Base-by-base conservation (phyloP, 441 rosid genomes). In the Adansonia rubrostipa region DNA sequence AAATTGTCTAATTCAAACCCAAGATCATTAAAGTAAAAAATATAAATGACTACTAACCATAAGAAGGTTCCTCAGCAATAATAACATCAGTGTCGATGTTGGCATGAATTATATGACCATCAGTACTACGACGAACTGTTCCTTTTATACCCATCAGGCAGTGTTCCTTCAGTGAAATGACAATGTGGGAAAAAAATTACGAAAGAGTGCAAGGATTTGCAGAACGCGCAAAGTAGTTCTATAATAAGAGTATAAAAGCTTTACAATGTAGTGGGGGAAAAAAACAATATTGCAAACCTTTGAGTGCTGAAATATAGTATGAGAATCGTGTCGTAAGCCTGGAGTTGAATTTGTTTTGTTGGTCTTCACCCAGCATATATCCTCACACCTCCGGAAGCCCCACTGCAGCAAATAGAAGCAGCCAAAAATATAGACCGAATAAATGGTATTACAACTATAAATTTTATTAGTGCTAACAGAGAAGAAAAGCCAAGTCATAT, bases 141-240 rank as follows among this genome's bases (percentile, higher is more conserved):
- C 99, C 99, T 85, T 92, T 96, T 81, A 94, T 96, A 77, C 99
- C 99, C 99, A 96, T 94, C 92, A 96, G 85, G 88, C 98, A 96
- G 79, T 96, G 99, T 87, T 94, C 99, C 99, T 96, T 81, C 84
- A 85, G 77, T 47, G 64, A 82, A 82, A 75, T n/a, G 54, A 6
- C 70, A 78, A 72, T 3, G 51, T 10, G 51, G 36, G 11, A 36
- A 6, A 67, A 13, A 74, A 28, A 65, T 77, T 5, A 80, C 64
- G 61, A 76, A 71, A 78, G 62, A 73, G 62, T 40, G 47, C 42
- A 48, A 57, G 9, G 2, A 15, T 66, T 53, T 56, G 69, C 58
- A 56, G n/a, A n/a, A 74, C 44, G 78, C 74, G 54, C 63, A 76
- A 42, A 28, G n/a, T 8, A 50, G 51, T 65, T 64, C 48, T 40